Evolutionary conservation across 768 basidiomycete species (phyloP), one percentile per base, ranked within the genome.

Genomic region (Pluteus cervinus): DNA sequence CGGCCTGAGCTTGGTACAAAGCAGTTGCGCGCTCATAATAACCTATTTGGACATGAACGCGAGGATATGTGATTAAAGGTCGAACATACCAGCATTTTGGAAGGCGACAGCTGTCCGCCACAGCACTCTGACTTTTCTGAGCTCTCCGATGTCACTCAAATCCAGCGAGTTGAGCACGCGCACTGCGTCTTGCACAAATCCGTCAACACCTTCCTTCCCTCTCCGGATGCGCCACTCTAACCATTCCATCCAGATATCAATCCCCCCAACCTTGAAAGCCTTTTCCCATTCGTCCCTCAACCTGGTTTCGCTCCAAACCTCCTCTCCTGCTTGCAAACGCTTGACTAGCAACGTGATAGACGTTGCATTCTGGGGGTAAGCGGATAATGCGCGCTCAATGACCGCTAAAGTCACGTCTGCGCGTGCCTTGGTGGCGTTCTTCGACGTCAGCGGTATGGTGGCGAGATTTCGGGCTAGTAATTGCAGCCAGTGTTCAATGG

Each of bases 1-100:
- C 88, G 11, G 81, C 75, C 57, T 91, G 85, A 7, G 85, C 86
- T 54, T 91, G 88, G 49, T 88, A 83, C 50, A 88, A 62, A 3
- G 86, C 86, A 37, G 68, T 77, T 9, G 83, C 81, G 33, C 81
- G 75, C 58, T 91, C 88, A 29, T 66, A 44, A 44, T 73, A 89
- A 9, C 87, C 86, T 89, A 15, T 11, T 22, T 28, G n/a, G 22
- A 38, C 23, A 17, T 40, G 36, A 44, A 33, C 41, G 21, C 36
- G 38, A 42, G 24, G 36, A 10, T 30, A 32, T 10, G 24, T 24
- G 5, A 14, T 30, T 3, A 29, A 45, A 37, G 14, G 21, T 31
- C 12, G 26, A 26, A 46, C 54, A 38, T 44, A 85, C 86, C 87
- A 54, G 88, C 82, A 52, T 73, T 68, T 45, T 72, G 70, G 22